Evolutionary conservation across 2,329 filamentous ascomycete species (phyloP), one percentile per base, ranked within the genome.

Genomic region (Boeremia lycopersici): DNA sequence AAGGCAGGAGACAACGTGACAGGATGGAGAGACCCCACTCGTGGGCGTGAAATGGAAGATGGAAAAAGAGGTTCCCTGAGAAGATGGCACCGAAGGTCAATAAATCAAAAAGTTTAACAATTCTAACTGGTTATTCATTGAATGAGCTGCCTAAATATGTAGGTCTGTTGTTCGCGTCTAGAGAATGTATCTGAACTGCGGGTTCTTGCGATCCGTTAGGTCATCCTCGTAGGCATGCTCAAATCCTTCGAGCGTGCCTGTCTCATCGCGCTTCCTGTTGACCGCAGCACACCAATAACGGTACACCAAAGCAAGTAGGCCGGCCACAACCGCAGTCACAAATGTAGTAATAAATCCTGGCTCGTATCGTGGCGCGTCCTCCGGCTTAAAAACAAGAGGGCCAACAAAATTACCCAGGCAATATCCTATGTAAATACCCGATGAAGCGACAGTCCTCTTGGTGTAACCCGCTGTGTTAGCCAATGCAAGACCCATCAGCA

Each of bases 181-280:
- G 28, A 64, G 44, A 9, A 59, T 60, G 23, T 64, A 64, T 11
- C 61, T 53, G 33, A 64, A 62, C 31, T 64, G 61, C 11, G 61
- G 61, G 36, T 62, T 64, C 49, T 63, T 57, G 34, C 43, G 48
- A 57, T 82, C 79, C 6, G 79, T 82, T 34, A 81, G 66, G 58
- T 82, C 79, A 62, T 83, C 80, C 47, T 82, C 78, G 50, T 80
- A 82, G 1, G 81, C 81, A 63, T 82, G 76, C 51, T 82, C 81
- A 43, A 78, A 83, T 1, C 73, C 79, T 62, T 83, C 80, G 6
- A 72, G 48, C 12, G 71, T 73, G 7, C 78, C 78, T 2, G 73
- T 61, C 44, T 65, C 66, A 56, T 82, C 79, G 23, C 79, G 72
- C 49, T 67, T 71, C 10, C 65, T 69, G 55, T 82, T 82, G 13